Conservation (phyloP, 352 stramenopile genomes). For the Phytophthora pisi region DNA sequence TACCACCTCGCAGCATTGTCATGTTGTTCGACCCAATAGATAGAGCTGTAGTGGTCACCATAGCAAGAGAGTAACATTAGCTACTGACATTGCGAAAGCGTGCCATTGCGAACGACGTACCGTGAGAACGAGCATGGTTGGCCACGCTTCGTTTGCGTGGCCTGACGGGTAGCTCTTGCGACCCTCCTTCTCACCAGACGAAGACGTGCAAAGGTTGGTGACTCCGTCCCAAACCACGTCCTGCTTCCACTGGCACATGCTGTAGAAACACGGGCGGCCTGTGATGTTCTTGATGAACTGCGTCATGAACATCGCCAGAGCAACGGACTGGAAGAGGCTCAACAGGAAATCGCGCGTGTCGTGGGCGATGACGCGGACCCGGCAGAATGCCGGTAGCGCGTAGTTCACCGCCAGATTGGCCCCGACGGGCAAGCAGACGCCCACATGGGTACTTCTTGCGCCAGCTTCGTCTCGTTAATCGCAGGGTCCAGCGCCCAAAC, state of each 20-base stretch:
- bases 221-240: conserved; percentile 62
- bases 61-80: not conserved
- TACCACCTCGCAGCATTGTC: conserved; percentile 40
- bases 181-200: conserved; percentile 56
- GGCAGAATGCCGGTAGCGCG: conserved; percentile 46
- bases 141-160: conserved; percentile 65
- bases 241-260: conserved; percentile 75
- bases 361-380: conserved; percentile 52
- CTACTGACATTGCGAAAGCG: not conserved
- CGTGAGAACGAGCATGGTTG: conserved; percentile 73
- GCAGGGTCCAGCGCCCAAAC: conserved; percentile 50
- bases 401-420: conserved; percentile 59
- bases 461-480: conserved; percentile 42
- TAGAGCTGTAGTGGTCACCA: conserved; percentile 40
- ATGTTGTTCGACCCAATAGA: conserved; percentile 51
- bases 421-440: conserved; percentile 37
- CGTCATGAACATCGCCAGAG: conserved; percentile 53
- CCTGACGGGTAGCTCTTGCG: conserved; percentile 78
- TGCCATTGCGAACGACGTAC: conserved; percentile 20
- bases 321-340: conserved; percentile 48
- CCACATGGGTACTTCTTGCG: conserved; percentile 52
- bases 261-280: conserved; percentile 66
- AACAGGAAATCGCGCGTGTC: conserved; percentile 77
- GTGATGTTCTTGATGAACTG: conserved; percentile 75
- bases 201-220: conserved; percentile 58